phyloP scores from a whole-genome alignment of 2,329 filamentous ascomycete genomes.

The Colletotrichum abscissum region DNA sequence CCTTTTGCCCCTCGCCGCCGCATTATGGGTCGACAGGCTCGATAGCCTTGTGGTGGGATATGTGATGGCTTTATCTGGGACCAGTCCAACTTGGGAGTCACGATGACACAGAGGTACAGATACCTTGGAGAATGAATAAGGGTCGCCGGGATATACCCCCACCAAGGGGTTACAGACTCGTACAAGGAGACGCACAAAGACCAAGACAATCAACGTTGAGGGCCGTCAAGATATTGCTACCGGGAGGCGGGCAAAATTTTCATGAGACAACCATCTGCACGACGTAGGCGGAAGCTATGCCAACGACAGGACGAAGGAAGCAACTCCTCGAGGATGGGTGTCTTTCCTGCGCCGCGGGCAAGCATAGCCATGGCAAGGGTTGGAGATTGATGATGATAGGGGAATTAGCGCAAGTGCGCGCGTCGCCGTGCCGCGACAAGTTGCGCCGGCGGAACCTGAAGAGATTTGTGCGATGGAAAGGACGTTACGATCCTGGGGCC shows the following conservation, averaged over 20 bases:
- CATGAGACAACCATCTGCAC: constrained; percentile 22
- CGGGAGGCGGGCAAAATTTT: constrained; percentile 7
- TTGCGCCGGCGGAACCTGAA: neutral
- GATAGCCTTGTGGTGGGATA: constrained; percentile 15
- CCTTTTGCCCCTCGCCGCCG: constrained; percentile 31
- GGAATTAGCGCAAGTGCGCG: constrained; percentile 10
- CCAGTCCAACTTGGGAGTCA: constrained; percentile 2
- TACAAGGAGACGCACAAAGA: constrained; percentile 26
- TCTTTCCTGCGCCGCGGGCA: constrained; percentile 23
- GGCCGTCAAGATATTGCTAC: constrained; percentile 7
- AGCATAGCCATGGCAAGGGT: constrained; percentile 28
- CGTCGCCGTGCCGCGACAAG: neutral
- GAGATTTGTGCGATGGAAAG: constrained; percentile 10
- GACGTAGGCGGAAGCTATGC: neutral
- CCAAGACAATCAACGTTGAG: constrained; percentile 10
- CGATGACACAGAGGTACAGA: constrained; percentile 23
- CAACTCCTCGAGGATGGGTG: constrained; percentile 18
- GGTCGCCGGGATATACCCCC: constrained; percentile 17
- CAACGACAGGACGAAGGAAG: constrained; percentile 20
- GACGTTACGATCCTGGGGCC: constrained; percentile 12
- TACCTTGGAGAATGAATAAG: constrained; percentile 13
- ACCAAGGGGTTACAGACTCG: constrained; percentile 23
- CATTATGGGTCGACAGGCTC: constrained; percentile 25
- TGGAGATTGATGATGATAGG: constrained; percentile 4
- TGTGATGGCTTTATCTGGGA: constrained; percentile 21